Base-by-base conservation (phyloP, 2,329 filamentous ascomycete species). In the Pseudogymnoascus sp. region DNA sequence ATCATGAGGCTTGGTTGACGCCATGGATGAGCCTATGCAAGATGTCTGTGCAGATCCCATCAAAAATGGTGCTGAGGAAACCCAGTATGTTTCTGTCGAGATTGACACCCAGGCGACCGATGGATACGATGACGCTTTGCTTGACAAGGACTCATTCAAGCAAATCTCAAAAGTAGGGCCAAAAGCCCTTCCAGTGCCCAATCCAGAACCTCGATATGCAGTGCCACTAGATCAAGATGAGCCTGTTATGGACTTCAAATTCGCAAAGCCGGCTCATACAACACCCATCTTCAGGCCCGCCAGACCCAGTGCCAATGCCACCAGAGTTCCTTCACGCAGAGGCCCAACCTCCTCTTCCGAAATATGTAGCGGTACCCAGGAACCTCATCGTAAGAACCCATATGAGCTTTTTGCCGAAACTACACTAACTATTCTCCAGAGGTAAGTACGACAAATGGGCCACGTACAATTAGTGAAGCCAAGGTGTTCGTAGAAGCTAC, bases 1-100 rank as follows among this genome's bases (percentile, higher is more conserved):
- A 25, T 3, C 16, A 49, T 2, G n/a, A 28, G 12, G 12, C 43
- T n/a, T 3, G 2, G 12, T 18, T 12, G 46, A 34, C 9, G 16
- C 12, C 9, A 56, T 60, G 59, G 21, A 34, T 8, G 61, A 66
- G n/a, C n/a, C 46, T 5, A 65, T 63, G 37, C 49, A 63, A 43
- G 59, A 65, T 3, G 67, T 60, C 59, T 46, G 63, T 36, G 21
- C 28, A 21, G 9, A 59, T 67, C 66, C 16, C 5, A 18, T 34
- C 16, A 18, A 56, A 18, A 5, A 56, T 18, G 49, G 65, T 1
- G 36, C 69, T 14, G 65, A 53, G 25, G 68, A 71, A 8, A 66
- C 68, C 18, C 70, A 72, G 60, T 69, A 59, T 42, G 60, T 42
- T 21, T 16, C 8, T 12, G 37, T 72, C 5, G 69, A 71, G 60